These are phyloP conservation scores for Fusarium haematococcum DNA, from an alignment of 2,329 filamentous ascomycete genomes.

Conservation along the genomic window DNA sequence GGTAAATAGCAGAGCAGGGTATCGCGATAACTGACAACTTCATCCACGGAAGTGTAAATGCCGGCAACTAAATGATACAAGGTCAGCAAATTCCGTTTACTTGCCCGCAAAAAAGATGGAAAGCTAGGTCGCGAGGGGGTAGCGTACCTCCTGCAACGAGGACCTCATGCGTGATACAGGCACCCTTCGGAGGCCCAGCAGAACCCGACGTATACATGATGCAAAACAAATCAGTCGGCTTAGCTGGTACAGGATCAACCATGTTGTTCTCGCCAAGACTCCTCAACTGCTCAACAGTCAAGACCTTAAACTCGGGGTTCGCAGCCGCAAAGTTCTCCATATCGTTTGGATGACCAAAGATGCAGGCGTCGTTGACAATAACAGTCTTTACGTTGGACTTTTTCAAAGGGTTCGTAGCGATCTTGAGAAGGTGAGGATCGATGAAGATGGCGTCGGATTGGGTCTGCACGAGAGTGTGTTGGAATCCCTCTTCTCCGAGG, in stretches of 20 bases:
- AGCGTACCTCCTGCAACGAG: constrained; percentile 74
- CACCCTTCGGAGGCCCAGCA: constrained; percentile 89
- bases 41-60: constrained; percentile 79
- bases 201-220: constrained; percentile 90
- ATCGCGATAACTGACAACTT: constrained; percentile 81
- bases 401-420: constrained; percentile 66
- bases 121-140: too few species aligned
- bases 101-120: background rate
- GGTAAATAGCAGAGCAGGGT: constrained; percentile 90
- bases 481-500: constrained; percentile 83
- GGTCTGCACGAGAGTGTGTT: constrained; percentile 88
- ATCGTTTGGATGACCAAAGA: constrained; percentile 62
- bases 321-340: constrained; percentile 67
- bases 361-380: constrained; percentile 70
- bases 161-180: constrained; percentile 82
- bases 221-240: constrained; percentile 82
- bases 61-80: constrained; percentile 72
- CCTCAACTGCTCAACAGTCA: constrained; percentile 66
- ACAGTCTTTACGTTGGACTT: constrained; percentile 66
- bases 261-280: constrained; percentile 73
- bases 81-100: background rate
- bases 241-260: constrained; percentile 76
- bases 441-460: constrained; percentile 84
- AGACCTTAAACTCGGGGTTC: constrained; percentile 63
- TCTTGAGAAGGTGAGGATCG: constrained; percentile 80